These are phyloP conservation scores for Tillandsia fasciculata DNA, from an alignment of 176 grass and related monocot genomes.

Conservation along the genomic window DNA sequence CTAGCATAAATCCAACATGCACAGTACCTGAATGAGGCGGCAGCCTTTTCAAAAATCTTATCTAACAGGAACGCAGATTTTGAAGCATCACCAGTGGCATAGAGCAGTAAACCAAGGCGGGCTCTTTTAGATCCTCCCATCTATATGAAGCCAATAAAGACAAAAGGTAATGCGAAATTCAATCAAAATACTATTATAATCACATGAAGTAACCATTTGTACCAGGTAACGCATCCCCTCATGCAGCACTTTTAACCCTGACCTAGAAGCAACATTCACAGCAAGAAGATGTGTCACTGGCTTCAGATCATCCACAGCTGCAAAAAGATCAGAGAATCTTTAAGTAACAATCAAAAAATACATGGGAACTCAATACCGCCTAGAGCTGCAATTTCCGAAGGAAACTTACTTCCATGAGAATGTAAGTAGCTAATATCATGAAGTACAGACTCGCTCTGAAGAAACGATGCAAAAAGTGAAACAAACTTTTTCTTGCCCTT, in stretches of 20 bases:
- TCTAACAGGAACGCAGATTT: conserved; percentile 52
- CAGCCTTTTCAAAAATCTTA: conserved; percentile 68
- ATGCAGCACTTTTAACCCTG: conserved; percentile 65
- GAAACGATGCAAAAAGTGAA: conserved; percentile 66
- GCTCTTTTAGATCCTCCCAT: conserved; percentile 54
- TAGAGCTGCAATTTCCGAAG: conserved; percentile 11
- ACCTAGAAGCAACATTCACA: conserved; percentile 64
- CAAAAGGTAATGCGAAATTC: conserved; percentile 3
- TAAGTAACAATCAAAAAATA: conserved; percentile 19
- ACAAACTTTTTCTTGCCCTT: conserved; percentile 65
- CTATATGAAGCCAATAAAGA: conserved; percentile 36
- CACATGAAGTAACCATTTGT: conserved; percentile 19
- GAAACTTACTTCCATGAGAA: conserved; percentile 68
- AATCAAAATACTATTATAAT: conserved; percentile 8
- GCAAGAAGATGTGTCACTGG: conserved; percentile 88
- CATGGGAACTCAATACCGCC: conserved; percentile 3
- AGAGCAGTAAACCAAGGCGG: conserved; percentile 79
- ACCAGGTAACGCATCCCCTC: conserved; percentile 80
- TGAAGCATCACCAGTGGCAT: conserved; percentile 26
- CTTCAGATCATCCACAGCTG: conserved; percentile 71
- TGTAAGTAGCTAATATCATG: conserved; percentile 74
- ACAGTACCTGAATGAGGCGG: conserved; percentile 61
- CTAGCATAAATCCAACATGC: conserved; percentile 15
- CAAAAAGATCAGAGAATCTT: conserved; percentile 29
- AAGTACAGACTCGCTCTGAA: conserved; percentile 49